Percentiles rank a stretch among this genome's conserved stretches.
Evolutionary conservation across 331 rosid genomes (phyloP).

Genomic region (Arachis monticola): DNA sequence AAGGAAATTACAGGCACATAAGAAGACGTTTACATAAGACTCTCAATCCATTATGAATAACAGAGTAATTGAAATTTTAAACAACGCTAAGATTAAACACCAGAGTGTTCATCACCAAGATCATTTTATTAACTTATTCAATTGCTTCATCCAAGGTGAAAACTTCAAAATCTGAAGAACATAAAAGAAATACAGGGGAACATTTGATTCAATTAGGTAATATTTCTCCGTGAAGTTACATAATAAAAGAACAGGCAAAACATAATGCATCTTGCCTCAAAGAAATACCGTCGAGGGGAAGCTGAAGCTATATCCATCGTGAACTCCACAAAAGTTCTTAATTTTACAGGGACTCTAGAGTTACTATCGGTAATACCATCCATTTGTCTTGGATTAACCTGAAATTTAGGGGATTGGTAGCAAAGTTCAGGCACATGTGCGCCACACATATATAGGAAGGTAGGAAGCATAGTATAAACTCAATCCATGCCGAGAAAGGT

Average conservation of each 20-base stretch:
- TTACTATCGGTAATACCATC: constrained; percentile 43
- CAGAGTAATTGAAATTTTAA: not conserved
- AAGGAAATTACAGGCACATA: constrained; percentile 11
- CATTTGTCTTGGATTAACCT: constrained; percentile 64
- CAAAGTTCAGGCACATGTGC: not conserved
- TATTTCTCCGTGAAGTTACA: constrained; percentile 34
- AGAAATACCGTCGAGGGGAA: constrained; percentile 91
- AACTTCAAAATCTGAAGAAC: not conserved
- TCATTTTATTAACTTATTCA: constrained; percentile 17
- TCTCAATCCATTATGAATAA: constrained; percentile 5
- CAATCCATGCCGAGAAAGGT: constrained; percentile 25
- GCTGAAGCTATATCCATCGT: constrained; percentile 95
- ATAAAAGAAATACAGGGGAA: constrained; percentile 22
- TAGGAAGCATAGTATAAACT: constrained; percentile 17
- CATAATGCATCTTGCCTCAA: constrained; percentile 84
- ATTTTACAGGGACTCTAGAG: constrained; percentile 52
- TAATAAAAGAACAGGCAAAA: constrained; percentile 38
- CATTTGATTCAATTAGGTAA: constrained; percentile 3
- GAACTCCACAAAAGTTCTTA: constrained; percentile 72
- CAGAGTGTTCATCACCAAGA: not conserved
- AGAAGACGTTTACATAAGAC: constrained; percentile 1
- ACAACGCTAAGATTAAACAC: not conserved
- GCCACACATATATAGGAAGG: not conserved
- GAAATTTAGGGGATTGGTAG: constrained; percentile 42
- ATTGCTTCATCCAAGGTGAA: constrained; percentile 17